Evolutionary conservation across 306 rosid species (phyloP).

Genomic region (Vigna unguiculata): DNA sequence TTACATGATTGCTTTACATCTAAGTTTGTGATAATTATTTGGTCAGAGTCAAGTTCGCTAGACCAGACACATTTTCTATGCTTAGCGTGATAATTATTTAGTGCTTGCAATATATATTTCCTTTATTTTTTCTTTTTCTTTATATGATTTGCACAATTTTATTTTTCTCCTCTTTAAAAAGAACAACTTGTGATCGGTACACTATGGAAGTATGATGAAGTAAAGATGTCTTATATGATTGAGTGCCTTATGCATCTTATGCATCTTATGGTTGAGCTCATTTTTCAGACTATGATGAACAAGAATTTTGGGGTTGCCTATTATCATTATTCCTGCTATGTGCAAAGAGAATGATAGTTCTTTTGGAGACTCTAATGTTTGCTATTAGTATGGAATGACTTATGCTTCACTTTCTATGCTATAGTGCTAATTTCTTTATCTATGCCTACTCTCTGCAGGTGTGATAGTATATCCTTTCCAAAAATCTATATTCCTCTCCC

Average conservation of each 20-base stretch:
- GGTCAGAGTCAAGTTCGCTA: conserved; percentile 17
- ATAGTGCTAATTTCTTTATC: too few relatives aligned
- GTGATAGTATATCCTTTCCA: too few relatives aligned
- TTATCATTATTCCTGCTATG: conserved; percentile 56
- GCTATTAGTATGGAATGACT: conserved; percentile 55
- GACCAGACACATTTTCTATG: conserved; percentile 23
- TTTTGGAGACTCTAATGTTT: conserved; percentile 55
- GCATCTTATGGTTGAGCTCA: conserved; percentile 38
- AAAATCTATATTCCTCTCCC: too few relatives aligned
- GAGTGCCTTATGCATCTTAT: too few relatives aligned
- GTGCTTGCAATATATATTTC: conserved; percentile 48
- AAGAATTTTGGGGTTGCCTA: conserved; percentile 62
- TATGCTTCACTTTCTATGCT: conserved; percentile 66
- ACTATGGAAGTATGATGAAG: too few relatives aligned
- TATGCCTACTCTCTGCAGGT: too few relatives aligned
- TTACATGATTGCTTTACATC: conserved; percentile 28
- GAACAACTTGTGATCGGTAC: conserved; percentile 57
- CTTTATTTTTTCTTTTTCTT: conserved; percentile 53
- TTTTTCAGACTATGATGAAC: conserved; percentile 35
- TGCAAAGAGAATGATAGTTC: conserved; percentile 64
- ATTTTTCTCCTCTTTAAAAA: conserved; percentile 48
- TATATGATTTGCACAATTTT: conserved; percentile 48
- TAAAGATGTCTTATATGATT: too few relatives aligned
- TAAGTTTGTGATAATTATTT: conserved; percentile 9
- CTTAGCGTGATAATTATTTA: conserved; percentile 21